Base-by-base conservation (phyloP, 305 asterid genomes). In the Fraxinus latifolia region DNA sequence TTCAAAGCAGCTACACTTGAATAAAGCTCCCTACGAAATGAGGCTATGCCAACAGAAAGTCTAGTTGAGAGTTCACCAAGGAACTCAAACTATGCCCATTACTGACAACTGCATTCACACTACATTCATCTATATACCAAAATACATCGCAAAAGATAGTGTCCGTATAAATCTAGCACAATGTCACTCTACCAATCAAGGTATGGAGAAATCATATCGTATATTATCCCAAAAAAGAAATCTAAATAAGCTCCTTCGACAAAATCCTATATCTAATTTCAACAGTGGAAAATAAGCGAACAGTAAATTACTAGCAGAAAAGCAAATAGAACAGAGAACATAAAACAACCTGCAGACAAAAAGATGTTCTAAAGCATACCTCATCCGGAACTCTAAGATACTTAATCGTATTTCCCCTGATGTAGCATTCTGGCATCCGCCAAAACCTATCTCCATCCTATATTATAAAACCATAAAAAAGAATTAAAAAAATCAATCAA, bases 391-490 rank as follows among this genome's bases (percentile, higher is more conserved):
- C 93, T 82, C 93, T 85, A 29, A 90, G 90, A 84, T 90, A 90
- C 88, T 90, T 90, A 53, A 90, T 90, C 9, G 91, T 90, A 79
- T 89, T 89, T 17, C 93, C 93, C 23, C 91, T 90, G 36, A 90
- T 85, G 77, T 90, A 90, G 84, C 93, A 90, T 77, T 90, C 93
- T 1, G 93, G 93, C 93, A 90, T 90, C 81, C 91, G 83, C 93
- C 92, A 90, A 81, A 90, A 90, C 80, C 89, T 86, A 74, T 90
- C 93, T 83, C 93, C 93, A 78, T 90, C 93, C 92, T 89, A 82
- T 79, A 77, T 9, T 80, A 74, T 27, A 5, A 79, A 25, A 67
- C 37, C 29, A 39, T 14, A 62, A 9, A 67, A 8, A 27, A 9
- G 17, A 12, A 67, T 12, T 3, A 3, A 3, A 12, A 3, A 12